A percentile compares a stretch with the other conserved stretches of the same genome.
Conservation (phyloP, 441 rosid species). For the Biscutella auriculata region DNA sequence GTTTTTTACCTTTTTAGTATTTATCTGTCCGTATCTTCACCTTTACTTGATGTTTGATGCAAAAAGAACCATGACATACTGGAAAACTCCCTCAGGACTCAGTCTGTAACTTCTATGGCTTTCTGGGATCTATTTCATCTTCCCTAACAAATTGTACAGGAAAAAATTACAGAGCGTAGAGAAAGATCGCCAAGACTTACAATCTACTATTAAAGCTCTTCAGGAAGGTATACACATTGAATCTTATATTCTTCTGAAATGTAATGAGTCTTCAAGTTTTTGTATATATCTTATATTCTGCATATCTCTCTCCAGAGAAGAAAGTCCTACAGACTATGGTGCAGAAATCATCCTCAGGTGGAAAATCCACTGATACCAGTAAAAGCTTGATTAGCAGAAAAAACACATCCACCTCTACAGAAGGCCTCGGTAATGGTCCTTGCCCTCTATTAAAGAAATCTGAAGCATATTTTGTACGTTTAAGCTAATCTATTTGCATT, state of each 20-base stretch:
- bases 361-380: conserved; percentile 33
- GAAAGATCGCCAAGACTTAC: conserved; percentile 81
- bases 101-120: conserved; percentile 1
- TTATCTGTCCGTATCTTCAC: not conserved
- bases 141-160: conserved; percentile 31
- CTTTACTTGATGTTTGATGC: not conserved
- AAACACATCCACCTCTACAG: conserved; percentile 70
- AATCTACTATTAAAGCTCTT: conserved; percentile 72
- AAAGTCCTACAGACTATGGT: conserved; percentile 76
- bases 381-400: conserved; percentile 35
- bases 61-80: not conserved
- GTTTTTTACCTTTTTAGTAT: conserved; percentile 19
- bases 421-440: conserved; percentile 59
- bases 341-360: conserved; percentile 54
- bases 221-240: conserved; percentile 63
- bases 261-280: not conserved
- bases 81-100: not conserved
- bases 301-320: conserved; percentile 56
- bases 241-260: not conserved
- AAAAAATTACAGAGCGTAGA: conserved; percentile 79
- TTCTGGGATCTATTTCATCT: not conserved
- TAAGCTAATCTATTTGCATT: not conserved
- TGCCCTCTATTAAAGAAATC: not conserved
- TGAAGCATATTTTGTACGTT: conserved; percentile 3
- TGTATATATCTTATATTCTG: conserved; percentile 8